Evolutionary conservation across 768 basidiomycete genomes (phyloP).

Genomic region (Hypholoma sublateritium): DNA sequence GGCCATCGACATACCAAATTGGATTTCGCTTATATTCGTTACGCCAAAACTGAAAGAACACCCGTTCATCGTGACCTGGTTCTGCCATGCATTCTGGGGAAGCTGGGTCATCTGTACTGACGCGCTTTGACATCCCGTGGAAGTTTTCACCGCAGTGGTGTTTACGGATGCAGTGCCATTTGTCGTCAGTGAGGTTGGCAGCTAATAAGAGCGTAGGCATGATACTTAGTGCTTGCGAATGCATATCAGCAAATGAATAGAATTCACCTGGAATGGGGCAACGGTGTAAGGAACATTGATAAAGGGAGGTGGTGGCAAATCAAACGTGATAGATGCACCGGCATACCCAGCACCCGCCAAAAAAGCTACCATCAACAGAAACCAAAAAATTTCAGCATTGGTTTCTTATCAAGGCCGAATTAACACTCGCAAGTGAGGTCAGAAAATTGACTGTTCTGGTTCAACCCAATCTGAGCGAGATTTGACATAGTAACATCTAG

Average conservation of each 20-base stretch:
- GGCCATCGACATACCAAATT: constrained; percentile 38
- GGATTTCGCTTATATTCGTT: constrained; percentile 32
- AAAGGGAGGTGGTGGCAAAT: constrained; percentile 46
- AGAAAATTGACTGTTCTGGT: constrained; percentile 42
- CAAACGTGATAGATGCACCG: constrained; percentile 46
- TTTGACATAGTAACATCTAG: constrained; percentile 39
- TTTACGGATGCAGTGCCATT: constrained; percentile 52
- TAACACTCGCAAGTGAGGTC: constrained; percentile 46
- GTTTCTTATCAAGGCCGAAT: neutral
- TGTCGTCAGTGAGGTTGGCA: constrained; percentile 31
- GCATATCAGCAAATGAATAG: neutral
- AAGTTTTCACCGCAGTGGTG: constrained; percentile 46
- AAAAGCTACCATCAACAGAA: constrained; percentile 35
- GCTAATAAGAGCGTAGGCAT: constrained; percentile 22
- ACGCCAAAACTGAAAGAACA: constrained; percentile 44
- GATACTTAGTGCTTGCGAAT: neutral
- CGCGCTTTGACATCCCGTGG: constrained; percentile 41
- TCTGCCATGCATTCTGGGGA: constrained; percentile 39
- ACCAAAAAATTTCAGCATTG: neutral
- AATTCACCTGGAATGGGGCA: constrained; percentile 42
- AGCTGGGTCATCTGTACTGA: constrained; percentile 34
- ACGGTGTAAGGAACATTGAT: constrained; percentile 45
- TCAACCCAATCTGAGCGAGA: constrained; percentile 39
- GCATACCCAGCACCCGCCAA: constrained; percentile 56
- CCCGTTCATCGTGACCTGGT: constrained; percentile 35